A percentile compares a stretch with the other conserved stretches of the same genome.
These are phyloP conservation scores for Hibiscus tridactylites DNA, from an alignment of 345 rosid genomes.

Conservation along the genomic window DNA sequence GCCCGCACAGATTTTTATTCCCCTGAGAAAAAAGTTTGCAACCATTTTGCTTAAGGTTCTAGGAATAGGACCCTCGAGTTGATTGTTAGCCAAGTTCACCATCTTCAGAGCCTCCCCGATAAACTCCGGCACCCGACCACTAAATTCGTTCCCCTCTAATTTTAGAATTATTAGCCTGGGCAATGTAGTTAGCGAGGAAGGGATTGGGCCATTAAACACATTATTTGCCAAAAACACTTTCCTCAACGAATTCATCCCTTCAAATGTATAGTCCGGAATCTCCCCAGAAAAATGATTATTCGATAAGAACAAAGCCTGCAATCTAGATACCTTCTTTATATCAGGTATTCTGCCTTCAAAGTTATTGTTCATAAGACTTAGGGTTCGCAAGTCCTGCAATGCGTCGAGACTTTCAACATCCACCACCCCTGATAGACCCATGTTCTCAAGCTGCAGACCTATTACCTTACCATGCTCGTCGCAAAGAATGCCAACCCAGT, in stretches of 20 bases:
- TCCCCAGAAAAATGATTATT: conserved; percentile 49
- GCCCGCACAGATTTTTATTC: conserved; percentile 48
- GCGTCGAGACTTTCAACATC: conserved; percentile 32
- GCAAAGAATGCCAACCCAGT: conserved; percentile 67
- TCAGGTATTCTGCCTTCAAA: conserved; percentile 49
- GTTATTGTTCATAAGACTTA: conserved; percentile 65
- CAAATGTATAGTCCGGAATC: conserved; percentile 47
- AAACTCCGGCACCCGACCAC: conserved; percentile 50
- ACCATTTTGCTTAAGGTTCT: conserved; percentile 29
- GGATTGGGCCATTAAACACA: conserved; percentile 40
- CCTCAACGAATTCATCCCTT: conserved; percentile 50
- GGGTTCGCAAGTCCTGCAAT: conserved; percentile 35
- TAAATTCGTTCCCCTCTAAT: conserved; percentile 56
- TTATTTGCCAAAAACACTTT: conserved; percentile 54
- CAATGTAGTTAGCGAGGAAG: conserved; percentile 40
- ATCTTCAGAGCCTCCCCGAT: conserved; percentile 25
- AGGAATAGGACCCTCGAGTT: conserved; percentile 67
- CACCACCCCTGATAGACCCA: conserved; percentile 40
- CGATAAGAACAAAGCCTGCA: conserved; percentile 54
- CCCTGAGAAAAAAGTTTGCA: conserved; percentile 52
- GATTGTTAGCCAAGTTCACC: conserved; percentile 48
- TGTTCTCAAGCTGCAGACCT: conserved; percentile 61
- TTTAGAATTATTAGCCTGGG: conserved; percentile 46
- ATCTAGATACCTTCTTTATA: conserved; percentile 31
- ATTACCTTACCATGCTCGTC: conserved; percentile 24